Percentiles rank a stretch among this genome's conserved stretches.
phyloP scores from a whole-genome alignment of 441 rosid genomes.

The Brassica hybrid region DNA sequence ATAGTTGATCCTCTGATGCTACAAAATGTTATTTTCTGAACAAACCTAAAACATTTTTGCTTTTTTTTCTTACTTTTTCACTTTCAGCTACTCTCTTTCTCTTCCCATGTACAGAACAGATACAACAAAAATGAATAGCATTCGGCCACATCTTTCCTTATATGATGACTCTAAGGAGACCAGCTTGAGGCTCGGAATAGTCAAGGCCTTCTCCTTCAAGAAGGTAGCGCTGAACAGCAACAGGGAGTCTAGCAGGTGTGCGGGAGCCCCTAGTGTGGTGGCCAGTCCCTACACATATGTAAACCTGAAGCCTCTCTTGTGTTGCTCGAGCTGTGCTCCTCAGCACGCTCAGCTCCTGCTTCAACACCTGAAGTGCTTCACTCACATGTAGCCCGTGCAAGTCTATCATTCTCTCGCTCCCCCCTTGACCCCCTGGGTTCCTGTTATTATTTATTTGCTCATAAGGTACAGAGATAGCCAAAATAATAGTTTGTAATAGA shows the following conservation, averaged over 20 bases:
- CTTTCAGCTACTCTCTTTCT: conserved; percentile 38
- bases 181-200: conserved; percentile 87
- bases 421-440: conserved; percentile 75
- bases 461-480: too few relatives aligned
- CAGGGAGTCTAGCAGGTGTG: conserved; percentile 89
- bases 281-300: conserved; percentile 95
- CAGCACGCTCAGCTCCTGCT: conserved; percentile 75
- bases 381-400: conserved; percentile 92
- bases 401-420: conserved; percentile 90
- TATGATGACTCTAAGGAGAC: conserved; percentile 89
- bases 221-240: conserved; percentile 86
- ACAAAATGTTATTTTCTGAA: too few relatives aligned
- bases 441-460: conserved; percentile 47
- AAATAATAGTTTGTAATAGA: conserved; percentile 15
- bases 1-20: conserved; percentile 31
- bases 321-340: conserved; percentile 79
- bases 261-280: conserved; percentile 93
- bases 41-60: conserved; percentile 40
- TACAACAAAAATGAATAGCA: conserved; percentile 44
- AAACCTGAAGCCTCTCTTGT: conserved; percentile 84
- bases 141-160: conserved; percentile 34
- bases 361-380: conserved; percentile 86
- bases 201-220: conserved; percentile 95
- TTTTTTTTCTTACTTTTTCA: conserved; percentile 20
- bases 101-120: conserved; percentile 46